phyloP scores from a whole-genome alignment of 73 alveolate species.

The Tetrahymena borealis region DNA sequence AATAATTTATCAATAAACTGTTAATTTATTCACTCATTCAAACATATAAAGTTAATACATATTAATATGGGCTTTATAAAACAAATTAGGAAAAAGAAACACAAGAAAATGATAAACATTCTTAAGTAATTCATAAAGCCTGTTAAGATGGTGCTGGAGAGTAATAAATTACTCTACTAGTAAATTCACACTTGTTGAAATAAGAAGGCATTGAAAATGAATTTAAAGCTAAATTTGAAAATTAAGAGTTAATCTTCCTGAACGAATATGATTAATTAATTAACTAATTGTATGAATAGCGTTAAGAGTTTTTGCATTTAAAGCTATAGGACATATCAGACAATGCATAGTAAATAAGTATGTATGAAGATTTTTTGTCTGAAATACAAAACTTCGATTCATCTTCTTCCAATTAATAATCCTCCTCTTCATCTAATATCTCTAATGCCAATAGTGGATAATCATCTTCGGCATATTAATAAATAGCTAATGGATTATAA shows the following conservation, averaged over 20 bases:
- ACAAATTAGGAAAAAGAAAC: not conserved
- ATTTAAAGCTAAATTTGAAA: not conserved
- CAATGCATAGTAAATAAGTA: not conserved
- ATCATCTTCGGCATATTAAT: not conserved
- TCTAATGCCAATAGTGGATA: not conserved
- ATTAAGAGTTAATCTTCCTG: not conserved
- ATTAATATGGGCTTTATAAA: no score
- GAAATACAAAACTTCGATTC: not conserved
- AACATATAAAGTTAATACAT: no score
- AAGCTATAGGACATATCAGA: not conserved
- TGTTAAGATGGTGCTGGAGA: not conserved
- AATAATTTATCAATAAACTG: no score
- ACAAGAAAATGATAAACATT: not conserved
- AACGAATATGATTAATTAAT: not conserved
- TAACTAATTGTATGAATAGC: not conserved
- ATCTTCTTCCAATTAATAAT: no score
- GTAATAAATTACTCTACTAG: not conserved
- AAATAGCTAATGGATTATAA: not conserved
- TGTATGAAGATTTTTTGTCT: not conserved
- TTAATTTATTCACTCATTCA: no score
- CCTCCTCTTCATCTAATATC: no score
- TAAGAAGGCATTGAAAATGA: not conserved
- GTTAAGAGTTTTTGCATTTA: not conserved
- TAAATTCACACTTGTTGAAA: not conserved
- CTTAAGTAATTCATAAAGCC: not conserved